Evolutionary conservation across 768 basidiomycete genomes (phyloP), one percentile per base, ranked within the genome.

Genomic region (Russula sp.): DNA sequence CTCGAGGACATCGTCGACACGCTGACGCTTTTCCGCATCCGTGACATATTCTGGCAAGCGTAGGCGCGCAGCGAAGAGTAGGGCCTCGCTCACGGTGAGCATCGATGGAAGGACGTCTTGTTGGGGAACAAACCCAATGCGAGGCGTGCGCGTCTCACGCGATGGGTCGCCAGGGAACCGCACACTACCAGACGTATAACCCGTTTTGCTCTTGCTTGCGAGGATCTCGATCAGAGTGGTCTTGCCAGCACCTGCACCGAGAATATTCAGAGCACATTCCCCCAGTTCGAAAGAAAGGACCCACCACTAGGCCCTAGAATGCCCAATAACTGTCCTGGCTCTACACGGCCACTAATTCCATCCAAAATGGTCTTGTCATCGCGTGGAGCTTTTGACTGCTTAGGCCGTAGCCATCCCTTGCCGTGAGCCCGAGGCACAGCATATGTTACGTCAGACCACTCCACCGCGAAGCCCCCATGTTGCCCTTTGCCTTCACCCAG

Each of bases 161-260:
- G 68, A 27, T 69, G 70, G 35, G 71, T 67, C 18, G 75, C 73
- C 13, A 80, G 79, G 72, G 87, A 87, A 4, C 78, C 70, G 52
- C 13, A 95, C 87, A 2, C 73, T 73, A 3, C 95, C 95, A 1
- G 83, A 78, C 2, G 80, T 79, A 2, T 77, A 70, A 0, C 94
- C 95, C 0, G 81, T 79, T 75, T 97, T 98, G 67, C 76, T 77
- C 72, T 89, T 94, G 2, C 88, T 86, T 0, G 94, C 91, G 10
- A 98, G 82, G 42, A 97, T 84, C 70, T 98, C 95, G 18, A 97
- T 87, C 42, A 98, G 78, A 0, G 94, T 94, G 0, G 91, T 92
- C 74, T 96, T 96, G 48, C 94, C 94, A 18, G 93, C 91, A 59
- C 87, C 86, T 84, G 22, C 16, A 8, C 7, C 51, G 32, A 50